Base-by-base conservation (phyloP, 1,284 basidiomycete species). In the Boletus smithii region DNA sequence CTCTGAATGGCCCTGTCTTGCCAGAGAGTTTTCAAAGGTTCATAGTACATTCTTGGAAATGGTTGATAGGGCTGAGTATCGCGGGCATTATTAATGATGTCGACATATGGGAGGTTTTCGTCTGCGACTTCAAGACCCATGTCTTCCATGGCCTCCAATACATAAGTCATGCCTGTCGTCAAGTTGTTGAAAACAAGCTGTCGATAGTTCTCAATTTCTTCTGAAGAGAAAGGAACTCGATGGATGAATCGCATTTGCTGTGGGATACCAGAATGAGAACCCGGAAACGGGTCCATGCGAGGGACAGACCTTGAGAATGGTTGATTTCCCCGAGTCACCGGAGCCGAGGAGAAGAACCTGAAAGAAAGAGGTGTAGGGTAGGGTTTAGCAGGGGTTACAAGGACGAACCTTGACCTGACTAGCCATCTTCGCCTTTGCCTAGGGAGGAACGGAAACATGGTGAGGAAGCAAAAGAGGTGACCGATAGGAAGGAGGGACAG, bases 131-230 rank as follows among this genome's bases (percentile, higher is more conserved):
- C 75, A 48, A 94, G 76, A 1, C 81, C 83, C 78, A 93, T 87
- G 56, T 92, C 90, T 51, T 90, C 88, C 85, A 95, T 90, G 1
- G 91, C 83, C 49, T 95, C 90, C 38, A 97, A 75, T 37, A 95
- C 75, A 48, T 82, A 81, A 43, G 82, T 80, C 72, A 98, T 81
- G 2, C 92, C 94, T 14, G 85, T 80, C 0, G 88, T 88, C 33
- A 98, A 73, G 69, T 98, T 98, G 61, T 86, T 83, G 66, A 95
- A 98, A 10, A 95, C 85, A 31, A 97, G 81, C 58, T 95, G 91
- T 3, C 93, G 85, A 58, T 81, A 91, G 20, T 72, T 78, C 65
- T 93, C 91, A 37, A 86, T 79, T 66, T 94, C 90, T 61, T 82
- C 79, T 0, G 75, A 41, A 0, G 84, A 80, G 69, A 92, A 93